phyloP scores from a whole-genome alignment of 2,329 filamentous ascomycete genomes.

The Pseudohalonectria lignicola region DNA sequence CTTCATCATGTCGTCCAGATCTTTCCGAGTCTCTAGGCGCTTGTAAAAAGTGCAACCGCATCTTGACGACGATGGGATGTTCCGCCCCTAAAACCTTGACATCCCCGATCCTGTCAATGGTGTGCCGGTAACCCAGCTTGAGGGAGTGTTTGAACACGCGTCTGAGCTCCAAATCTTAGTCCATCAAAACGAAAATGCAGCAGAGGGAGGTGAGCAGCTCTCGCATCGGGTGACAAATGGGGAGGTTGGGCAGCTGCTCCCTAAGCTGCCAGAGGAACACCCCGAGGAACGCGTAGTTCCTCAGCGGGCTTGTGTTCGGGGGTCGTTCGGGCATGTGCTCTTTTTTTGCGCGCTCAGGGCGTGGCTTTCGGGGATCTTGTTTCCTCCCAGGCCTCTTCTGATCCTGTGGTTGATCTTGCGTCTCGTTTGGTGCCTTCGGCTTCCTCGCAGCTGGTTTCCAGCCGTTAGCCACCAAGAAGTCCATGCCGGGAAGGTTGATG shows the following conservation, averaged over 20 bases:
- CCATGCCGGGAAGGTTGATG: not conserved
- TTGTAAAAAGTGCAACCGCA: not conserved
- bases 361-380: too few relatives aligned
- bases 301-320: not conserved
- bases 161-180: not conserved
- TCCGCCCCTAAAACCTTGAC: not conserved
- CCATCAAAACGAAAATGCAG: not conserved
- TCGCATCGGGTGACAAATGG: not conserved
- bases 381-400: too few relatives aligned
- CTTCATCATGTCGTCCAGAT: not conserved
- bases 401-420: too few relatives aligned
- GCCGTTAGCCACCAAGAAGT: not conserved
- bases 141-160: not conserved
- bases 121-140: not conserved
- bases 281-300: not conserved
- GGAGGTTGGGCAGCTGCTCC: not conserved
- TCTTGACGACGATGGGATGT: not conserved
- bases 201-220: not conserved
- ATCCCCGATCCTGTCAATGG: not conserved
- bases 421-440: too few relatives aligned
- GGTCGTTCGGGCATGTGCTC: too few relatives aligned
- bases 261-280: not conserved
- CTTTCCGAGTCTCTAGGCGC: not conserved
- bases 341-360: too few relatives aligned
- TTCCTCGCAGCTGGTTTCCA: too few relatives aligned